These are phyloP conservation scores for Ophiobolus disseminans DNA, from an alignment of 2,329 filamentous ascomycete genomes.

Conservation along the genomic window DNA sequence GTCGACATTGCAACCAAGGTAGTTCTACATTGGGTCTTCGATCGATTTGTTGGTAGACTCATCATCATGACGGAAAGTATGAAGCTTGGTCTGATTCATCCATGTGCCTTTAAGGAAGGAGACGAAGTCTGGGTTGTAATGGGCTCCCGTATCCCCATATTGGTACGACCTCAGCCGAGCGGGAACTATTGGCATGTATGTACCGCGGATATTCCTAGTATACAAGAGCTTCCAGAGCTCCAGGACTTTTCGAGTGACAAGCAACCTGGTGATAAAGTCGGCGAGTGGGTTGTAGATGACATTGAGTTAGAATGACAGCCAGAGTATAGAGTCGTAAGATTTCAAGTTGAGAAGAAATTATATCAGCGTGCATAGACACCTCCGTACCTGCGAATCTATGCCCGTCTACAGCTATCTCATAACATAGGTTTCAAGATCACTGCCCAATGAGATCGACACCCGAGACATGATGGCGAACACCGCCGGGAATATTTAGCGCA, in stretches of 20 bases:
- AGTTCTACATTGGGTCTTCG: neutral
- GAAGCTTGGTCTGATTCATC: neutral
- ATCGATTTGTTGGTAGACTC: neutral
- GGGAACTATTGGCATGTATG: conserved; percentile 4
- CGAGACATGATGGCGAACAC: too few relatives aligned
- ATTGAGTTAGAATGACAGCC: conserved; percentile 6
- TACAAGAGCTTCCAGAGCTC: neutral
- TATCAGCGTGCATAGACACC: too few relatives aligned
- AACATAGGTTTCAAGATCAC: too few relatives aligned
- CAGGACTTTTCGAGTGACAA: conserved; percentile 1
- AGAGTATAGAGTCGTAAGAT: too few relatives aligned
- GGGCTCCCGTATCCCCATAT: neutral
- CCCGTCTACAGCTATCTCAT: too few relatives aligned
- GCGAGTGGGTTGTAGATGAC: conserved; percentile 3
- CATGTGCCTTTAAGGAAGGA: neutral
- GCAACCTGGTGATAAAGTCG: conserved; percentile 4
- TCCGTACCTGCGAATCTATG: too few relatives aligned
- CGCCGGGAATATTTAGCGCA: too few relatives aligned
- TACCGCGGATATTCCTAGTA: neutral
- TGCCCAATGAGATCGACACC: too few relatives aligned
- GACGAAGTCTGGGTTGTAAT: conserved; percentile 9
- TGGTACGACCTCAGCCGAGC: neutral
- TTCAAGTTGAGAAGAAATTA: too few relatives aligned
- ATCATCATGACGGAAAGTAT: neutral
- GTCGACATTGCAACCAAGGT: neutral